These are phyloP conservation scores for Thelephora aurantiotincta DNA, from an alignment of 768 basidiomycete species.

Conservation along the genomic window DNA sequence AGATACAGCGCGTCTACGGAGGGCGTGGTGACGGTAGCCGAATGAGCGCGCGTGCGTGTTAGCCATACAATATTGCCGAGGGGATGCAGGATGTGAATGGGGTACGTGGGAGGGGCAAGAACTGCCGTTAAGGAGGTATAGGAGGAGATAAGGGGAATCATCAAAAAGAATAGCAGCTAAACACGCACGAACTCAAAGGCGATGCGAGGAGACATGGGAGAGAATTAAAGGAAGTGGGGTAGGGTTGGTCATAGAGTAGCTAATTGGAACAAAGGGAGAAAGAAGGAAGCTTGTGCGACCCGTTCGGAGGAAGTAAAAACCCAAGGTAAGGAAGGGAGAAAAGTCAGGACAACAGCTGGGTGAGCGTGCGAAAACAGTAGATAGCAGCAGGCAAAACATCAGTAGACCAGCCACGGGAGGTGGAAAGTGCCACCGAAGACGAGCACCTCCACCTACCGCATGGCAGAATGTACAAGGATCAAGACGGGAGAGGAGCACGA, in stretches of 20 bases:
- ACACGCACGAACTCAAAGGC: neutral
- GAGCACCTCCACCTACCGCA: too few relatives aligned
- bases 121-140: neutral
- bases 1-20: neutral
- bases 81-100: neutral
- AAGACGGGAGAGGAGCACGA: too few relatives aligned
- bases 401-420: too few relatives aligned
- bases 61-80: neutral
- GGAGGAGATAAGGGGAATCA: neutral
- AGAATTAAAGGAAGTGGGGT: neutral
- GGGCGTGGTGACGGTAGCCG: neutral
- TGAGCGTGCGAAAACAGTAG: too few relatives aligned
- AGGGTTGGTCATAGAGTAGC: neutral
- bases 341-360: neutral
- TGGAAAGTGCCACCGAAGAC: too few relatives aligned
- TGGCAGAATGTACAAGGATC: too few relatives aligned
- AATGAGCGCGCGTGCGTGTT: neutral
- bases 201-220: neutral
- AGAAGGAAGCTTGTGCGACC: slow-evolving; percentile 3
- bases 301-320: slow-evolving; percentile 4
- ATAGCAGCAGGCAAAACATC: too few relatives aligned
- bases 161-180: neutral
- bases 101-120: neutral
- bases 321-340: neutral
- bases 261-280: too few relatives aligned